These are phyloP conservation scores for Saccharomycopsis schoenii DNA, from an alignment of 805 yeast species.

Conservation along the genomic window DNA sequence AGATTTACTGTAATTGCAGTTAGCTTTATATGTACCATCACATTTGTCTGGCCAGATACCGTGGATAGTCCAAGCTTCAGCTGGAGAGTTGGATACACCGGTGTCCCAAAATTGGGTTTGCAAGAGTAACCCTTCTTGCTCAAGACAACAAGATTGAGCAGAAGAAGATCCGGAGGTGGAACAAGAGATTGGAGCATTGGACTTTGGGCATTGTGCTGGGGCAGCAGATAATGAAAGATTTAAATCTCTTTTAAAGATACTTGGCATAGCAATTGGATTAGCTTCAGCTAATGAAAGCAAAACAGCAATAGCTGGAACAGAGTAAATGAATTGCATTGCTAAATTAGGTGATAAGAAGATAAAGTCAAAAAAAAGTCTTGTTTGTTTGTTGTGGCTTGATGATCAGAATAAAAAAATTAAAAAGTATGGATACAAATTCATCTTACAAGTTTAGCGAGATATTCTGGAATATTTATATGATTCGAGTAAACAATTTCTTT, in stretches of 20 bases:
- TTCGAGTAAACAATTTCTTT: background rate
- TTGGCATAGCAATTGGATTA: conserved; percentile 9
- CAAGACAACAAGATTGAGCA: conserved; percentile 11
- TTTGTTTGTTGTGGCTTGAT: background rate
- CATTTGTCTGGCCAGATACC: conserved; percentile 89
- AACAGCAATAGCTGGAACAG: conserved; percentile 12
- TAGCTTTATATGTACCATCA: conserved; percentile 71
- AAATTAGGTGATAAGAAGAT: background rate
- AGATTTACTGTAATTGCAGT: conserved; percentile 40
- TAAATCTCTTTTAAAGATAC: conserved; percentile 13
- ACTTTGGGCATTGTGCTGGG: conserved; percentile 4
- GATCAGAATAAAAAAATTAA: background rate
- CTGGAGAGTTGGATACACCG: conserved; percentile 49
- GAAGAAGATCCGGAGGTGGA: background rate
- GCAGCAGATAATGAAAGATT: conserved; percentile 8
- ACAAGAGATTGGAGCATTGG: conserved; percentile 8
- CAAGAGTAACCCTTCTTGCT: conserved; percentile 48
- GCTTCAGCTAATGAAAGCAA: conserved; percentile 9
- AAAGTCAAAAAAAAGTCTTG: background rate
- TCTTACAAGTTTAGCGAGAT: background rate
- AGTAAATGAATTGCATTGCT: conserved; percentile 7
- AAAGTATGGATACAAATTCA: background rate
- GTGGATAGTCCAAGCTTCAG: conserved; percentile 64
- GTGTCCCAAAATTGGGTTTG: conserved; percentile 94
- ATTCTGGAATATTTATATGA: background rate